Percentiles rank a stretch among this genome's conserved stretches.
phyloP scores from a whole-genome alignment of 176 grass and related monocot genomes.

The Themeda triandra region DNA sequence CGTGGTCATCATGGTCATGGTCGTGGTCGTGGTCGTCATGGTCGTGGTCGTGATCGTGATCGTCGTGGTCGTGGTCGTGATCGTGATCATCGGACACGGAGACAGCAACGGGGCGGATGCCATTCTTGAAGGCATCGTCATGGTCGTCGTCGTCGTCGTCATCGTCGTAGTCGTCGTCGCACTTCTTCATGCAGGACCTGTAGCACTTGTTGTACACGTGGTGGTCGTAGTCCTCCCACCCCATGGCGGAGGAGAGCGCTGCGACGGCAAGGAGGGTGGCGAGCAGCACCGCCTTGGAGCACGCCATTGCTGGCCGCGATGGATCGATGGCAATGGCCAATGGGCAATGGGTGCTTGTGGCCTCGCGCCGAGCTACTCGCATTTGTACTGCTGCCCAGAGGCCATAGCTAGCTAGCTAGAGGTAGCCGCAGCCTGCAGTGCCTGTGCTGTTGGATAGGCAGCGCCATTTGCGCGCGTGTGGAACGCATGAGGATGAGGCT shows the following conservation, averaged over 20 bases:
- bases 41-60: not conserved
- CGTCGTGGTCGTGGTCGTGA: not conserved
- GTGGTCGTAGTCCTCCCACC: not conserved
- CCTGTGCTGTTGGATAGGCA: not conserved
- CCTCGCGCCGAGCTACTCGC: not conserved
- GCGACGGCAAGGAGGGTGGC: constrained; percentile 8
- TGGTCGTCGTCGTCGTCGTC: not conserved
- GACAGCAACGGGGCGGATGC: not conserved
- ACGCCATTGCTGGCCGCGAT: not conserved
- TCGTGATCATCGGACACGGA: not conserved
- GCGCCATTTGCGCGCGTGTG: not conserved
- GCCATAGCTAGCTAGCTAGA: not conserved
- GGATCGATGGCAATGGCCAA: not conserved
- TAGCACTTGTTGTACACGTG: constrained; percentile 22
- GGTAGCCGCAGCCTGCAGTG: not conserved
- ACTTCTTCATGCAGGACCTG: constrained; percentile 18
- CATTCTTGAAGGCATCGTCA: not conserved
- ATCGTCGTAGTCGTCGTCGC: constrained; percentile 7
- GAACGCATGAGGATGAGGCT: constrained; percentile 1
- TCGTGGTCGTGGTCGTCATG: not conserved
- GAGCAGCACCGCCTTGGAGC: not conserved
- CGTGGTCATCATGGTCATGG: not conserved
- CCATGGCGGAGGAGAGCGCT: not conserved
- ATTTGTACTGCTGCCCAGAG: not conserved
- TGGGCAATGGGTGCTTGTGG: not conserved